Base-by-base conservation (phyloP, 2,329 filamentous ascomycete genomes). In the Clonostachys sp. region DNA sequence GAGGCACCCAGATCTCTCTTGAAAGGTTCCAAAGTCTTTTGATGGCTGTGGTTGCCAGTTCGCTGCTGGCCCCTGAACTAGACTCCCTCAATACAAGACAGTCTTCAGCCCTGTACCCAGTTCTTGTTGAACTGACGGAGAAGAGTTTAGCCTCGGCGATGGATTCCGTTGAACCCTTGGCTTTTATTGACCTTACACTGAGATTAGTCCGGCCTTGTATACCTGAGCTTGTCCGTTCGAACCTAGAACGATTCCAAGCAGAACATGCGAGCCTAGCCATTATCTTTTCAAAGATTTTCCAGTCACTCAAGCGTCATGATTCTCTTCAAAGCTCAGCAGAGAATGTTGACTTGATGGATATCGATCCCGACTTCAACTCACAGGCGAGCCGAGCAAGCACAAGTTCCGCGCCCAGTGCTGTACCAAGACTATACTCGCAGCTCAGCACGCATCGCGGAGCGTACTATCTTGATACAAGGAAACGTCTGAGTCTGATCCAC, bases 301-400 rank as follows among this genome's bases (percentile, higher is more conserved):
- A 50, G 18, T 55, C 55, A 34, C 55, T 67, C 42, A 60, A 56
- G 42, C 62, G 68, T 14, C 63, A 60, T 43, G 50, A 58, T 9
- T 46, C 52, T 6, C 62, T 61, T 24, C 66, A 67, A 44, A 60
- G 60, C 1, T 63, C 62, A 2, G 53, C 55, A 9, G 57, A 70
- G 5, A 65, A 72, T 10, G 53, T 67, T 3, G 81, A 85, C 53
- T 59, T 73, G 6, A 86, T 88, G 82, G 84, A 89, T 47, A 57
- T 90, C 6, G 86, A 90, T 55, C 74, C 79, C 12, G 78, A 79
- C 3, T 83, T 86, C 47, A 78, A 81, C 39, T 82, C 81, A 0
- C 81, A 86, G 53, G 70, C 70, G 45, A 83, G 75, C 51, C 72
- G 71, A 20, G 66, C 61, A 24, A 72, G 68, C 44, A 60, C 63